These are phyloP conservation scores for Boletus edulis DNA, from an alignment of 768 basidiomycete genomes.

Conservation along the genomic window DNA sequence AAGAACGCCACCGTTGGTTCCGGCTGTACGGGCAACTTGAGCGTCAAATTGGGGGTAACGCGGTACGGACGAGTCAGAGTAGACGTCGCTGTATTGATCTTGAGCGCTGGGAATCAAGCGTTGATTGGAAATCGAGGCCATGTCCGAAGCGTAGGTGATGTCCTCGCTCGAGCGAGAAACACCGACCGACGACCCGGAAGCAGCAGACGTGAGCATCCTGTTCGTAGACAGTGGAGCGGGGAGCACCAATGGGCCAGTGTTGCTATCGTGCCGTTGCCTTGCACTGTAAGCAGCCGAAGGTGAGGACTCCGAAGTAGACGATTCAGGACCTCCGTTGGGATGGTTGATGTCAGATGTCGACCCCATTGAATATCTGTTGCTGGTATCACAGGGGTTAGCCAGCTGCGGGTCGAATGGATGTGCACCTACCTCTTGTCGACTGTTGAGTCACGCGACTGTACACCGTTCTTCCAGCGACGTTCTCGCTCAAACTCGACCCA, in stretches of 20 bases:
- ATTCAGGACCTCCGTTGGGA: slow-evolving; percentile 49
- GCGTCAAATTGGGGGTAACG: slow-evolving; percentile 37
- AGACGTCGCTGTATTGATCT: slow-evolving; percentile 31
- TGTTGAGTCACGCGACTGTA: slow-evolving; percentile 76
- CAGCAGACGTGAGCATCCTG: slow-evolving; percentile 45
- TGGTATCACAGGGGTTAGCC: slow-evolving; percentile 30
- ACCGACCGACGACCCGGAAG: slow-evolving; percentile 41
- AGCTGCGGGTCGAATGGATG: slow-evolving; percentile 3
- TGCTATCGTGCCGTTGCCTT: slow-evolving; percentile 67
- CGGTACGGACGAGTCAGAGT: slow-evolving; percentile 16
- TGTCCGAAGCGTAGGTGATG: slow-evolving; percentile 31
- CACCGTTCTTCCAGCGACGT: slow-evolving; percentile 87
- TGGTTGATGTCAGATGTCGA: slow-evolving; percentile 77
- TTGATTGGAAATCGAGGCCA: slow-evolving; percentile 41
- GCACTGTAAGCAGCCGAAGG: slow-evolving; percentile 33
- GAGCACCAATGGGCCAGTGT: slow-evolving; percentile 60
- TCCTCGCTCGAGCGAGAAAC: slow-evolving; percentile 47
- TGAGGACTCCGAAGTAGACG: slow-evolving; percentile 61
- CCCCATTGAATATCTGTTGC: slow-evolving; percentile 69
- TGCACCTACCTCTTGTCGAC: slow-evolving; percentile 63
- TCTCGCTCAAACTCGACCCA: slow-evolving; percentile 99
- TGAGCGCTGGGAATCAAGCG: slow-evolving; percentile 39
- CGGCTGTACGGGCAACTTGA: slow-evolving; percentile 39
- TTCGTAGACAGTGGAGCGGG: slow-evolving; percentile 70
- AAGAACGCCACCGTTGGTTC: slow-evolving; percentile 37